Conservation (phyloP, 306 rosid genomes). For the Mimosa pudica region DNA sequence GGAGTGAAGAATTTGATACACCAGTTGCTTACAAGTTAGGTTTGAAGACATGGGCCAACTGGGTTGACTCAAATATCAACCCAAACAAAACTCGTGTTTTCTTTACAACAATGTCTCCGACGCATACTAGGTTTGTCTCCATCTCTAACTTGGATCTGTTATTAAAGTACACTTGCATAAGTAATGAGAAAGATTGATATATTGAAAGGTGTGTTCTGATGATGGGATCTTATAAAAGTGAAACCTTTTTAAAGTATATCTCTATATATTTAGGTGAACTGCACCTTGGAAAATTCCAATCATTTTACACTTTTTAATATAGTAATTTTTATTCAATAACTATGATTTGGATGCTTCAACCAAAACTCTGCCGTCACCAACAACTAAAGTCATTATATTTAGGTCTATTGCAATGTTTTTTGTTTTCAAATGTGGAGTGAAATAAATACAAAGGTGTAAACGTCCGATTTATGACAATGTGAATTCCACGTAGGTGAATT, state of each 20-base stretch:
- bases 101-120: constrained; percentile 94
- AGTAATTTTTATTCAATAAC: not conserved
- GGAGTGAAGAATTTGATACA: constrained; percentile 81
- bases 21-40: constrained; percentile 75
- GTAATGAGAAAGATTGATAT: not conserved
- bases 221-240: not conserved
- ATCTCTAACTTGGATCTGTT: not conserved
- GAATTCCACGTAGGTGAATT: not conserved
- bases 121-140: constrained; percentile 65
- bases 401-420: not conserved
- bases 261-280: not conserved
- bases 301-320: not conserved
- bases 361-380: not conserved
- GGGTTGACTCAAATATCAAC: constrained; percentile 83
- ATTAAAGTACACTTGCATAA: too few relatives aligned
- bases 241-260: not conserved
- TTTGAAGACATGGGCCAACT: constrained; percentile 93
- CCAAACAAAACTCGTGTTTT: constrained; percentile 84
- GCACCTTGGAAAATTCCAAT: not conserved
- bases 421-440: not conserved
- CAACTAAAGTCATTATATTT: not conserved
- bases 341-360: not conserved
- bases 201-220: not conserved
- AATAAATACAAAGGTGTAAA: not conserved
- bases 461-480: not conserved